These are phyloP conservation scores for Yarrowia galli DNA, from an alignment of 1,139 yeast genomes.

Conservation along the genomic window DNA sequence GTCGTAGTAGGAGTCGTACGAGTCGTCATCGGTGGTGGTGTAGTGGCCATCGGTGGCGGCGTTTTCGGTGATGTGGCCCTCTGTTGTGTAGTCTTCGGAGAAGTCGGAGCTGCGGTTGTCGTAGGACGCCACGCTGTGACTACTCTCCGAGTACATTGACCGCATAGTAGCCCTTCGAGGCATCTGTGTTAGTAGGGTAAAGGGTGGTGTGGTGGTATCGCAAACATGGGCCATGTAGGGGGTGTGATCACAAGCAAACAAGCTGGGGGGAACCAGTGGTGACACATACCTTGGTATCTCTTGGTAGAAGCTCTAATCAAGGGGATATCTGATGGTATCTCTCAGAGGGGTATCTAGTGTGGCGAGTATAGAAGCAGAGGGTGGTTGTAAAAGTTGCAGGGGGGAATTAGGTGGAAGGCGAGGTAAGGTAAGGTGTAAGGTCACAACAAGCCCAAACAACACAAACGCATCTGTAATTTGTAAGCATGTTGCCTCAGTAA, in stretches of 20 bases:
- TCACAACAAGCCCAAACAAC: background rate
- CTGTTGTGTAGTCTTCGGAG: conserved; percentile 28
- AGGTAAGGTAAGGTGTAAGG: background rate
- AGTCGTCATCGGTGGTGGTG: conserved; percentile 35
- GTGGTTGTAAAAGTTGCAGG: conserved; percentile 2
- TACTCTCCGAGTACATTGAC: conserved; percentile 30
- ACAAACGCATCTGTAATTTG: too few species aligned
- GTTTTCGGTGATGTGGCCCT: conserved; percentile 11
- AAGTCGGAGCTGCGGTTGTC: conserved; percentile 30
- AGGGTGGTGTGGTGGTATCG: background rate
- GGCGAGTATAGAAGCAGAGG: conserved; percentile 12
- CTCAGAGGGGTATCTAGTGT: conserved; percentile 20
- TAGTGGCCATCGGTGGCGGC: conserved; percentile 24
- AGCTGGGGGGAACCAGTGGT: too few species aligned
- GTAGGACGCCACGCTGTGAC: conserved; percentile 18
- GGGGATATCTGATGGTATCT: conserved; percentile 18
- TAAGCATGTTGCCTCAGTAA: background rate
- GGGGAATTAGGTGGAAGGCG: background rate
- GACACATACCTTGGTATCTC: conserved; percentile 24
- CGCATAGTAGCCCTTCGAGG: conserved; percentile 33
- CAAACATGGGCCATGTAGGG: too few species aligned
- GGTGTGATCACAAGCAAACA: too few species aligned
- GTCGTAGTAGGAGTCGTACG: conserved; percentile 31
- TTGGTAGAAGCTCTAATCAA: conserved; percentile 21
- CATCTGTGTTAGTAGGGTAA: conserved; percentile 26